Evolutionary conservation across 331 rosid species (phyloP).

Genomic region (Quercus lobata): DNA sequence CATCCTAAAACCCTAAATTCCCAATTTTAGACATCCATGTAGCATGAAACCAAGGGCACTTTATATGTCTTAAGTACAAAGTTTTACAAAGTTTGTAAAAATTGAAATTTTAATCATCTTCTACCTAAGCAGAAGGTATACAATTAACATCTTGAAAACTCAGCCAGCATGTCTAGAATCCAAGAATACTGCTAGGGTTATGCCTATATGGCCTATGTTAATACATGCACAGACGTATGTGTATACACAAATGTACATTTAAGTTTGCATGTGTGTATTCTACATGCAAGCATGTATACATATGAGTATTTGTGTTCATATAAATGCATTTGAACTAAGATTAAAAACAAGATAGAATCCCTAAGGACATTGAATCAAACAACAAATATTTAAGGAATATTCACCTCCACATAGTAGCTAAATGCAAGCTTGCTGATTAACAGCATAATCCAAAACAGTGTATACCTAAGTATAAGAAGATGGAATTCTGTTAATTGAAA

Average conservation of each 20-base stretch:
- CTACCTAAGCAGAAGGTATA: neutral
- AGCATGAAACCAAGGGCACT: no score
- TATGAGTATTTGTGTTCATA: neutral
- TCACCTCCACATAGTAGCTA: slow-evolving; percentile 99
- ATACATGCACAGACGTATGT: neutral
- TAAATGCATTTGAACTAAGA: neutral
- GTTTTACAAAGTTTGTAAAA: no score
- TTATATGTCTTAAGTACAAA: no score
- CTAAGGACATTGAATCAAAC: slow-evolving; percentile 3
- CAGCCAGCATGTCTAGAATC: neutral
- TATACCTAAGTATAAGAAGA: slow-evolving; percentile 61
- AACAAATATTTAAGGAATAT: slow-evolving; percentile 10
- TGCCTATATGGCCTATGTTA: neutral
- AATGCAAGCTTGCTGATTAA: slow-evolving; percentile 91
- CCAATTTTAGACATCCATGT: no score
- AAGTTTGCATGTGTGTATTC: neutral
- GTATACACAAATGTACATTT: neutral
- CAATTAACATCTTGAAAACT: neutral
- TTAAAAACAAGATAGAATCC: neutral
- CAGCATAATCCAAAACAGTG: slow-evolving; percentile 90
- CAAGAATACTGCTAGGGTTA: neutral
- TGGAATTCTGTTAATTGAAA: slow-evolving; percentile 11
- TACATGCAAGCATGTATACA: neutral
- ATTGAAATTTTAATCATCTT: neutral
- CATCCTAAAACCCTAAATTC: no score